Percentiles rank a stretch among this genome's conserved stretches.
phyloP scores from a whole-genome alignment of 257 asterid species.

The Linaria vulgaris region DNA sequence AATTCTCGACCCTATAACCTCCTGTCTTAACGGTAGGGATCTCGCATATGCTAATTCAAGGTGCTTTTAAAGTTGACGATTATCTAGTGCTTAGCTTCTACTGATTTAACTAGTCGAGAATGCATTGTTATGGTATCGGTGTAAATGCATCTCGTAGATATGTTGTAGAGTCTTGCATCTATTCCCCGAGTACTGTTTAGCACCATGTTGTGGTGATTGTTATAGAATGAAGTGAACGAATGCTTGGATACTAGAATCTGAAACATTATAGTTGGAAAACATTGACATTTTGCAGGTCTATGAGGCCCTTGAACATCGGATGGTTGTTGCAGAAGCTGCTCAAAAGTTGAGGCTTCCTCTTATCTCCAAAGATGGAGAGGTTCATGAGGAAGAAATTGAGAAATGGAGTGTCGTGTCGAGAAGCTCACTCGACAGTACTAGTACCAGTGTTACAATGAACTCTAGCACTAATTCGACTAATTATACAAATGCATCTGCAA shows the following conservation, averaged over 20 bases:
- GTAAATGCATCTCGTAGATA: constrained; percentile 7
- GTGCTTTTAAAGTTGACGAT: too few species aligned
- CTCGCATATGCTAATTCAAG: too few species aligned
- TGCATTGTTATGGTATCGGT: not conserved
- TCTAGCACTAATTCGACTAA: constrained; percentile 79
- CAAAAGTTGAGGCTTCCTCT: constrained; percentile 95
- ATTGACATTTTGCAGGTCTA: constrained; percentile 49
- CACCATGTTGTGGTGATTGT: constrained; percentile 9
- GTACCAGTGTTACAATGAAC: constrained; percentile 69
- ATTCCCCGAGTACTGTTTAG: not conserved
- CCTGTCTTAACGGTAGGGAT: too few species aligned
- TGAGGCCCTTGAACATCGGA: constrained; percentile 71
- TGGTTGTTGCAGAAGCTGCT: constrained; percentile 89
- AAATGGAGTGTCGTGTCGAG: constrained; percentile 81
- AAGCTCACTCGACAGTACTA: constrained; percentile 82
- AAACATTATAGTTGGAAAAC: constrained; percentile 9
- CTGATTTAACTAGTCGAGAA: too few species aligned
- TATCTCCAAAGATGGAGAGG: constrained; percentile 87
- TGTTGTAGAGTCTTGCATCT: constrained; percentile 10
- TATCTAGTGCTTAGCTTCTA: not conserved
- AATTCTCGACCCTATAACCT: too few species aligned
- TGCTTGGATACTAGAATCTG: constrained; percentile 19
- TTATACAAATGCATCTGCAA: constrained; percentile 48
- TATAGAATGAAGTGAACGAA: constrained; percentile 8
- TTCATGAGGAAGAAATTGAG: constrained; percentile 91